Conservation (phyloP, 805 yeast species). For the Candida caryicola region DNA sequence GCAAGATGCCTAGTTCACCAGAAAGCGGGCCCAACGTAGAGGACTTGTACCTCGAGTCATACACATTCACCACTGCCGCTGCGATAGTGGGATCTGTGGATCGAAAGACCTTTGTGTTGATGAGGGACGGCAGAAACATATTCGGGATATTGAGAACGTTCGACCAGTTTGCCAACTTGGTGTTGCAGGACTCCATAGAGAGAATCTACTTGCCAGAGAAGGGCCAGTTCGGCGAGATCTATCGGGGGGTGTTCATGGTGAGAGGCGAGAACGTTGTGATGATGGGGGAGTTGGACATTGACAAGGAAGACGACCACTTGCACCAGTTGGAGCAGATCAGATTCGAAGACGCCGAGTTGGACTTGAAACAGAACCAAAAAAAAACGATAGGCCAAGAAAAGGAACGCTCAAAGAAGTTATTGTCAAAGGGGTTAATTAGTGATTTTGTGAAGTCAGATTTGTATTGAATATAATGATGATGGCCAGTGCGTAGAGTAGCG, state of each 20-base stretch:
- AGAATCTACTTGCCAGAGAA: conserved; percentile 59
- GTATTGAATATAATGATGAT: conserved; percentile 34
- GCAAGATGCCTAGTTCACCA: conserved; percentile 1
- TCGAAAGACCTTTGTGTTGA: conserved; percentile 74
- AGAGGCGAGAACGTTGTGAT: conserved; percentile 96
- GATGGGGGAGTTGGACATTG: conserved; percentile 91
- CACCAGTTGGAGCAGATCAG: conserved; percentile 54
- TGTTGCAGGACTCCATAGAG: conserved; percentile 86
- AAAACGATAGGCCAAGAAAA: conserved; percentile 41
- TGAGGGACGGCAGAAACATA: conserved; percentile 85
- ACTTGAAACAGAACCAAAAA: conserved; percentile 28
- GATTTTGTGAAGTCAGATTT: conserved; percentile 56
- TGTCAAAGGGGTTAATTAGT: conserved; percentile 53
- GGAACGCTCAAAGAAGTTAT: conserved; percentile 45
- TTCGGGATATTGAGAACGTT: conserved; percentile 91
- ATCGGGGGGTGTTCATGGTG: conserved; percentile 77
- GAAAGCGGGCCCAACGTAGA: conserved; percentile 35
- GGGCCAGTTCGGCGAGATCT: conserved; percentile 62
- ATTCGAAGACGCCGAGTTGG: conserved; percentile 58
- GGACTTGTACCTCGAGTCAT: conserved; percentile 70
- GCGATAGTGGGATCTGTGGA: conserved; percentile 87
- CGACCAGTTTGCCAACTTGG: conserved; percentile 92
- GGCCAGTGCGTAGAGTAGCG: conserved; percentile 8
- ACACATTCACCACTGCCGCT: conserved; percentile 84
- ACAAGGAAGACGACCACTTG: conserved; percentile 72